Percentiles rank a stretch among this genome's conserved stretches.
Evolutionary conservation across 2,329 filamentous ascomycete genomes (phyloP).

Genomic region (Pseudogymnoascus sp.): DNA sequence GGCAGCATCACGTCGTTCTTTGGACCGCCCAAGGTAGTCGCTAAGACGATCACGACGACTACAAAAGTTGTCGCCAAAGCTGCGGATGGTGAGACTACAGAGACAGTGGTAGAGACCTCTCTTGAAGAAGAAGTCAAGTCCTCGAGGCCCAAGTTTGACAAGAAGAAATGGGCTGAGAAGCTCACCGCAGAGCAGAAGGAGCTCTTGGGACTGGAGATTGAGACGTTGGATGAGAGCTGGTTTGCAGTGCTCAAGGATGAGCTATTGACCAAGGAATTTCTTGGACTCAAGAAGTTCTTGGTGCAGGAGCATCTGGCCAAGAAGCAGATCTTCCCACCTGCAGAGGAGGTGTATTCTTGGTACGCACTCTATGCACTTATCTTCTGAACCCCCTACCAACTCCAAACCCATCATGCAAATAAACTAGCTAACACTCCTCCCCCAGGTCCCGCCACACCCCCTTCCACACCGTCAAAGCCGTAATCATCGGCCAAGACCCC

Average conservation of each 20-base stretch:
- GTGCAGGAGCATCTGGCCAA: constrained; percentile 65
- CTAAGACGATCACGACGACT: constrained; percentile 25
- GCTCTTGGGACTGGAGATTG: constrained; percentile 80
- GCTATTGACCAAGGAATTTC: constrained; percentile 67
- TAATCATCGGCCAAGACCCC: constrained; percentile 92
- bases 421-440: constrained; percentile 17
- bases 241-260: constrained; percentile 83
- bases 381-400: constrained; percentile 4
- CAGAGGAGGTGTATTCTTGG: constrained; percentile 91
- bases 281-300: constrained; percentile 81
- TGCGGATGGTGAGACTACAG: background rate
- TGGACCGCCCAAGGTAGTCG: constrained; percentile 43
- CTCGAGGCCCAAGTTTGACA: constrained; percentile 59
- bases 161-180: constrained; percentile 76
- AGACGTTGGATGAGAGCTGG: constrained; percentile 89
- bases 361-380: constrained; percentile 35
- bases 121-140: constrained; percentile 10
- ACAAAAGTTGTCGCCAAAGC: constrained; percentile 16
- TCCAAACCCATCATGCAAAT: background rate
- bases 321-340: constrained; percentile 78
- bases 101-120: constrained; percentile 14
- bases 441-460: constrained; percentile 90
- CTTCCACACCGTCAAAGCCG: constrained; percentile 77
- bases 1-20: constrained; percentile 88
- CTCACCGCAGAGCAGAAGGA: constrained; percentile 75